Conservation (phyloP, 2,329 filamentous ascomycete genomes). For the Stylonectria norvegica region DNA sequence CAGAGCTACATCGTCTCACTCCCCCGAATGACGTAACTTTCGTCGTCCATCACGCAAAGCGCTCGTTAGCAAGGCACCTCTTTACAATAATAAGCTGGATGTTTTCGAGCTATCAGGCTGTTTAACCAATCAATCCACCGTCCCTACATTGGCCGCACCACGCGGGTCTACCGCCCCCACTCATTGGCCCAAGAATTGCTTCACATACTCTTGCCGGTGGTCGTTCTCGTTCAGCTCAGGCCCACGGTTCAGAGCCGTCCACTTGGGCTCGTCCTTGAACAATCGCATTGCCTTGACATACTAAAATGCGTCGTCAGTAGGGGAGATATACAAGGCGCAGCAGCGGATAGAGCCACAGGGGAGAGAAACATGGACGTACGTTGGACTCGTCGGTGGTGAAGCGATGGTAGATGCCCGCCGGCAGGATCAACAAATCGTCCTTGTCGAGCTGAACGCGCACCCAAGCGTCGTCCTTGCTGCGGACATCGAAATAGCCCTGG, state of each 20-base stretch:
- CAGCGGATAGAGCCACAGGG: background rate
- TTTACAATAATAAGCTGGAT: too few species aligned
- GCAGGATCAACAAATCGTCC: conserved; percentile 87
- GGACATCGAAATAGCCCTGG: conserved; percentile 88
- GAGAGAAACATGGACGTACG: conserved; percentile 51
- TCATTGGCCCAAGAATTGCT: conserved; percentile 38
- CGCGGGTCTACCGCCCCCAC: too few species aligned
- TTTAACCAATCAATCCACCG: too few species aligned
- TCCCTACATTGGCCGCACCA: too few species aligned
- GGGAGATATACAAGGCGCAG: background rate
- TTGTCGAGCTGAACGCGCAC: conserved; percentile 81
- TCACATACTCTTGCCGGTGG: conserved; percentile 74
- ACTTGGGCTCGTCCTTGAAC: conserved; percentile 98
- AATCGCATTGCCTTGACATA: conserved; percentile 94
- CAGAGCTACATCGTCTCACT: too few species aligned
- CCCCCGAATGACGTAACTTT: too few species aligned
- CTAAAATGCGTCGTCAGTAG: conserved; percentile 47
- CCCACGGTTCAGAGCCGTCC: conserved; percentile 86
- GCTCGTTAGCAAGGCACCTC: too few species aligned
- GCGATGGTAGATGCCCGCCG: conserved; percentile 92
- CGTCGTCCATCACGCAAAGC: too few species aligned
- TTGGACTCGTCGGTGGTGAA: conserved; percentile 93
- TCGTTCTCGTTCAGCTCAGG: conserved; percentile 74
- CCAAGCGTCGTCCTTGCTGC: conserved; percentile 81
- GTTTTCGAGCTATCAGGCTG: too few species aligned